Percentiles rank a stretch among this genome's conserved stretches.
Conservation (phyloP, 164 flowering plant species). For the Stephania cephalantha region DNA sequence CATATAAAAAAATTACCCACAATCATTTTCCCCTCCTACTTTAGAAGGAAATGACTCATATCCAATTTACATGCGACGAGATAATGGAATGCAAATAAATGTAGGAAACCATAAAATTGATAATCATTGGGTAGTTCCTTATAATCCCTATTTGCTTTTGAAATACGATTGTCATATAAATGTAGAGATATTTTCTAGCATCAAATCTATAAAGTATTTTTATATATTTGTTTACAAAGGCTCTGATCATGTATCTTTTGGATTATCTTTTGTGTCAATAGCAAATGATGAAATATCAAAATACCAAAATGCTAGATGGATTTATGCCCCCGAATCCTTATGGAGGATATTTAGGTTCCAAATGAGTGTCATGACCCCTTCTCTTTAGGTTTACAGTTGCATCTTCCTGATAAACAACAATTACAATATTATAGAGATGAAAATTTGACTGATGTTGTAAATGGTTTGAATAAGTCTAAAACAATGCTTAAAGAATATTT, state of each 20-base stretch:
- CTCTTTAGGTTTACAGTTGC: too few species aligned
- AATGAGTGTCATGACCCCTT: too few species aligned
- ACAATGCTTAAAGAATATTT: too few species aligned
- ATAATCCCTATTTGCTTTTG: neutral
- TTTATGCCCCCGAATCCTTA: neutral
- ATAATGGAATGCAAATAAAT: neutral
- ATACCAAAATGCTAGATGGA: neutral
- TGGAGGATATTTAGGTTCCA: neutral
- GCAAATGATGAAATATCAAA: neutral
- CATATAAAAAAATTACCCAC: neutral
- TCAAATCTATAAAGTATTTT: conserved; percentile 2
- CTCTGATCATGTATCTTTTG: neutral
- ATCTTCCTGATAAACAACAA: too few species aligned
- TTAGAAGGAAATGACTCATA: neutral
- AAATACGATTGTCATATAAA: conserved; percentile 1
- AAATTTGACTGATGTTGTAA: too few species aligned
- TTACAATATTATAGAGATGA: too few species aligned
- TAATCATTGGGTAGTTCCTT: conserved; percentile 1
- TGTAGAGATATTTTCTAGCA: neutral
- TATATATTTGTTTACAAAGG: conserved; percentile 5
- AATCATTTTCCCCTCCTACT: neutral
- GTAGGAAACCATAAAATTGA: neutral
- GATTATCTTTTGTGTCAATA: neutral
- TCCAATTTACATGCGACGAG: neutral
- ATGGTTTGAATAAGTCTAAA: too few species aligned